phyloP scores from a whole-genome alignment of 176 grass and related monocot genomes.

The Avena atlantica region DNA sequence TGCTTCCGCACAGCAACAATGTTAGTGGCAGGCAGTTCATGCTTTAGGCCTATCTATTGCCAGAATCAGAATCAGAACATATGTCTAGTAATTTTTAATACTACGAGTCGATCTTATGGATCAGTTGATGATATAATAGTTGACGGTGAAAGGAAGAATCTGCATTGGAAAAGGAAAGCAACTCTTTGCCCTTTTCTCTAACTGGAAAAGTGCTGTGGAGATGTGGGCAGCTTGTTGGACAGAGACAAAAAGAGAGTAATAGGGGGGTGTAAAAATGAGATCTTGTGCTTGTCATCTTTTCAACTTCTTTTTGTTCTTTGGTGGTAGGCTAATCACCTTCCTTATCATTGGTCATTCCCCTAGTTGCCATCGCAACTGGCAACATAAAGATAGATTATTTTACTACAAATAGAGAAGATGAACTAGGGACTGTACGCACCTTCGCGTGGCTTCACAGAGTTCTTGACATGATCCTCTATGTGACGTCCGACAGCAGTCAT shows the following conservation, averaged over 20 bases:
- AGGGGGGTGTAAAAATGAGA: background rate
- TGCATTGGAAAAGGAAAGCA: slow-evolving; percentile 41
- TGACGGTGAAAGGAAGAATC: slow-evolving; percentile 47
- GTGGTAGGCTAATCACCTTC: slow-evolving; percentile 26
- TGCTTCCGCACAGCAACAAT: slow-evolving; percentile 27
- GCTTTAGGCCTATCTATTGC: slow-evolving; percentile 25
- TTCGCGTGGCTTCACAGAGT: background rate
- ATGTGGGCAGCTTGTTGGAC: slow-evolving; percentile 36
- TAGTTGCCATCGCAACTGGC: background rate
- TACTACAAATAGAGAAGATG: slow-evolving; percentile 17
- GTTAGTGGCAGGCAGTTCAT: background rate
- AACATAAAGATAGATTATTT: slow-evolving; percentile 17
- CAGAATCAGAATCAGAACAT: slow-evolving; percentile 54
- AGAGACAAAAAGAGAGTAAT: slow-evolving; percentile 39
- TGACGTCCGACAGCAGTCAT: slow-evolving; percentile 36
- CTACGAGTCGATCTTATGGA: background rate
- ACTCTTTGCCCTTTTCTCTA: slow-evolving; percentile 41
- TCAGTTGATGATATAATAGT: background rate
- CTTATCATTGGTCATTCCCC: slow-evolving; percentile 33
- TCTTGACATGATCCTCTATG: slow-evolving; percentile 29
- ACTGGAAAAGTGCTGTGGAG: slow-evolving; percentile 41
- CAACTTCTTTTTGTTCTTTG: slow-evolving; percentile 28
- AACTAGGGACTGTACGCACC: slow-evolving; percentile 2
- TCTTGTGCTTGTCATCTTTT: slow-evolving; percentile 1
- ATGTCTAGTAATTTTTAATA: slow-evolving; percentile 25